These are phyloP conservation scores for Stagonosporopsis cucurbitacearum DNA, from an alignment of 2,329 filamentous ascomycete species.

Conservation along the genomic window DNA sequence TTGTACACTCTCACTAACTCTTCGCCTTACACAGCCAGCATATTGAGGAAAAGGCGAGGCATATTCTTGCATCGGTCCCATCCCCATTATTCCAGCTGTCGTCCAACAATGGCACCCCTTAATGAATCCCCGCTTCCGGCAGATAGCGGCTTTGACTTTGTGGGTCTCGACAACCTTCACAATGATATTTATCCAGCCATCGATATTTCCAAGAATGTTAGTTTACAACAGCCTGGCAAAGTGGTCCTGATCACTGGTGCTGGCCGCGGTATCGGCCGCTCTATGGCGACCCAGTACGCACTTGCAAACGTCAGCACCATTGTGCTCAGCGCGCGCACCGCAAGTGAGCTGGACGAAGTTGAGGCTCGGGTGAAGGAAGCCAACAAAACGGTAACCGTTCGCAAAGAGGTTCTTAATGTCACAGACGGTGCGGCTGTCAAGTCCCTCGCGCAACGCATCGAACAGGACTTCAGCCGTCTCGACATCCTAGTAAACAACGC, in stretches of 20 bases:
- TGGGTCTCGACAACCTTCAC: conserved; percentile 39
- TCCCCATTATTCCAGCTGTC: no score
- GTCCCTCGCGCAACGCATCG: conserved; percentile 43
- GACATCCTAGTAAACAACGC: conserved; percentile 60
- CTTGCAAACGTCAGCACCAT: conserved; percentile 60
- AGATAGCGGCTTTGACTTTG: conserved; percentile 23
- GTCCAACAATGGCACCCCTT: not conserved
- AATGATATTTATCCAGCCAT: conserved; percentile 63
- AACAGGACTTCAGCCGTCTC: conserved; percentile 35
- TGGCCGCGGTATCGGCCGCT: conserved; percentile 61
- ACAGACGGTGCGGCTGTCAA: conserved; percentile 48
- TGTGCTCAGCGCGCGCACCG: conserved; percentile 60
- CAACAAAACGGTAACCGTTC: conserved; percentile 51
- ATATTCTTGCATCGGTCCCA: not conserved
- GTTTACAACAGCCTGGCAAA: conserved; percentile 49
- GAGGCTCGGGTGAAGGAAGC: conserved; percentile 48
- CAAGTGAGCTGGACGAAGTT: conserved; percentile 47
- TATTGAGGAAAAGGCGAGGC: not conserved
- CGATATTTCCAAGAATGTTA: conserved; percentile 45
- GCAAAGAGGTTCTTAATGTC: conserved; percentile 55
- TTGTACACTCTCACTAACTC: not conserved
- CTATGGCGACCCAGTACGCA: conserved; percentile 63
- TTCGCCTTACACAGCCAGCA: not conserved
- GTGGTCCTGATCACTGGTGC: conserved; percentile 63
- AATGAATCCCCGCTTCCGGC: conserved; percentile 4